A percentile compares a stretch with the other conserved stretches of the same genome.
These are phyloP conservation scores for Lepiota venenata DNA, from an alignment of 768 basidiomycete species.

Conservation along the genomic window DNA sequence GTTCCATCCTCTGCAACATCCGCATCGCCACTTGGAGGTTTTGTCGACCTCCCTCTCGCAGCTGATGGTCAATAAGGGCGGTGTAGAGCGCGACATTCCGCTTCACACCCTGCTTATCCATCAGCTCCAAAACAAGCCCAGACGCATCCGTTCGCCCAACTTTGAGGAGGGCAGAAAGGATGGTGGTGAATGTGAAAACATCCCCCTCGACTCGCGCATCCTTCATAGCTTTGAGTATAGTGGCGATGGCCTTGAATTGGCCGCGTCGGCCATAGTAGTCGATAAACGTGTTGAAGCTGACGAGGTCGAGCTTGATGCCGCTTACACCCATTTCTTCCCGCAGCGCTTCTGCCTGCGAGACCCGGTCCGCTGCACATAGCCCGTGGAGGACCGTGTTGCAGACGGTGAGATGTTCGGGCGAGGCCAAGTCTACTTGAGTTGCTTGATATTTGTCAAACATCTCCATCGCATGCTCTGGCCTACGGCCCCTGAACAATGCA, in stretches of 20 bases:
- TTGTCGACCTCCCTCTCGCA: constrained; percentile 50
- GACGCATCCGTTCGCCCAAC: constrained; percentile 66
- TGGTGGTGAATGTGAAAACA: constrained; percentile 82
- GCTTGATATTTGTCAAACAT: constrained; percentile 51
- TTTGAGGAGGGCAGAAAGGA: constrained; percentile 75
- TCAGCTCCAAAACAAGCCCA: constrained; percentile 60
- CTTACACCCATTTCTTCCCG: constrained; percentile 39
- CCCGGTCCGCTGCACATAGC: constrained; percentile 45
- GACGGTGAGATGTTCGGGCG: constrained; percentile 35
- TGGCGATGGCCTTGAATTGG: constrained; percentile 60
- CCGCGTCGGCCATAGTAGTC: constrained; percentile 58
- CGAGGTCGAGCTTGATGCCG: constrained; percentile 66
- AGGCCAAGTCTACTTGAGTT: constrained; percentile 20
- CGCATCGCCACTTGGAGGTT: constrained; percentile 61
- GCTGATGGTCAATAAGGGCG: constrained; percentile 73
- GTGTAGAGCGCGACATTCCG: constrained; percentile 78
- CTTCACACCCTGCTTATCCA: constrained; percentile 70
- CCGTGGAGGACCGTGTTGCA: constrained; percentile 79
- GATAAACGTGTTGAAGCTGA: constrained; percentile 82
- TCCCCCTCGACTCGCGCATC: constrained; percentile 61
- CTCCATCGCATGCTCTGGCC: constrained; percentile 46
- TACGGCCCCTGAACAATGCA: constrained; percentile 51
- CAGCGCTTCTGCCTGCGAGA: constrained; percentile 37
- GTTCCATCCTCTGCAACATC: constrained; percentile 78
- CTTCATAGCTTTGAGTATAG: constrained; percentile 55